A percentile compares a stretch with the other conserved stretches of the same genome.
phyloP scores from a whole-genome alignment of 768 basidiomycete genomes.

The Trametes villosa region DNA sequence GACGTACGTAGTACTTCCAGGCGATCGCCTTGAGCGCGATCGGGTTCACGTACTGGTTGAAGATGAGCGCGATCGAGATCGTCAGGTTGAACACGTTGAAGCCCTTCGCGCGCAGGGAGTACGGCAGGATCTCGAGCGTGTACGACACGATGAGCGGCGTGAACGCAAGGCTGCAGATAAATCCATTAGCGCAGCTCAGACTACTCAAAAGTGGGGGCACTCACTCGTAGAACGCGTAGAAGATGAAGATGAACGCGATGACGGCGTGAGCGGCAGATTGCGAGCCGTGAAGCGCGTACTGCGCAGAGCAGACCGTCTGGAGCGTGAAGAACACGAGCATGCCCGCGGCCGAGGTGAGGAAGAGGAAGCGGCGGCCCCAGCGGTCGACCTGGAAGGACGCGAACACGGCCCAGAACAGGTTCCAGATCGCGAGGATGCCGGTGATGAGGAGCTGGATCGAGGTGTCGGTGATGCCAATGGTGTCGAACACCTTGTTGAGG shows the following conservation, averaged over 20 bases:
- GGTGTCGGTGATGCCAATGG: conserved; percentile 65
- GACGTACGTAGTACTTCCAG: conserved; percentile 78
- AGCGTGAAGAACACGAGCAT: conserved; percentile 71
- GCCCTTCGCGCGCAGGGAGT: conserved; percentile 82
- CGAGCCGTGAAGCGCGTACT: conserved; percentile 49
- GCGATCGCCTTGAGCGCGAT: conserved; percentile 64
- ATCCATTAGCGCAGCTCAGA: background rate
- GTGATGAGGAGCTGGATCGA: conserved; percentile 80
- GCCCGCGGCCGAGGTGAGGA: conserved; percentile 59
- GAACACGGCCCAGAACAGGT: conserved; percentile 61
- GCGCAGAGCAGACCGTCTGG: conserved; percentile 69
- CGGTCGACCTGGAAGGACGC: conserved; percentile 68
- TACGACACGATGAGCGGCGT: conserved; percentile 86
- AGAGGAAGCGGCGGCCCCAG: conserved; percentile 71
- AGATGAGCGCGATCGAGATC: conserved; percentile 79
- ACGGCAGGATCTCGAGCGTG: conserved; percentile 89
- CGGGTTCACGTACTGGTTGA: conserved; percentile 90
- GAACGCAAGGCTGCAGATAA: conserved; percentile 62
- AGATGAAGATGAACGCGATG: conserved; percentile 85
- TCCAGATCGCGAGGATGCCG: conserved; percentile 83
- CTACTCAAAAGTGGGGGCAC: conserved; percentile 28
- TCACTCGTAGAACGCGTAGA: conserved; percentile 77
- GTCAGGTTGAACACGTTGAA: conserved; percentile 81
- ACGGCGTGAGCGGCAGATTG: conserved; percentile 64
- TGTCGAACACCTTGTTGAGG: conserved; percentile 70